A percentile compares a stretch with the other conserved stretches of the same genome.
Evolutionary conservation across 148 eudicot genomes (phyloP).

Genomic region (Rhododendron ferrugineum): DNA sequence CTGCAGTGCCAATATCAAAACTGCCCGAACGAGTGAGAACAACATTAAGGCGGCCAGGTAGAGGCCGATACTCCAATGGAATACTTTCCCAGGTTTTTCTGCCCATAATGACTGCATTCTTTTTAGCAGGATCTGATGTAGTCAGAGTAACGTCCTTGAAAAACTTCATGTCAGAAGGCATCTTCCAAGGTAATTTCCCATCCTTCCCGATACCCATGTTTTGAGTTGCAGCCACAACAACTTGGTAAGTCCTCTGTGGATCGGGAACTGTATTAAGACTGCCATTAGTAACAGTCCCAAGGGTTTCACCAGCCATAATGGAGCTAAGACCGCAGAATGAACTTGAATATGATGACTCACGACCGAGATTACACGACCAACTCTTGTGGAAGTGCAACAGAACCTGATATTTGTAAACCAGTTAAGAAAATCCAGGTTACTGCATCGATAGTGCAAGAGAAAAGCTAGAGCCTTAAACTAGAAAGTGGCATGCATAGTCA

Average conservation of each 20-base stretch:
- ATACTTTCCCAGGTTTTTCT: slow-evolving; percentile 99
- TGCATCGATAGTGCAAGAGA: background rate
- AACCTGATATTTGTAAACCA: slow-evolving; percentile 13
- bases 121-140: slow-evolving; percentile 62
- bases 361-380: slow-evolving; percentile 6
- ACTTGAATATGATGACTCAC: slow-evolving; percentile 1
- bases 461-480: background rate
- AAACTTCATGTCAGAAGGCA: slow-evolving; percentile 77
- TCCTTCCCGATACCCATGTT: slow-evolving; percentile 94
- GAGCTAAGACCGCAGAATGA: slow-evolving; percentile 9
- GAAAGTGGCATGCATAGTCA: background rate
- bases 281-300: slow-evolving; percentile 24
- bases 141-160: slow-evolving; percentile 70
- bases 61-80: slow-evolving; percentile 56
- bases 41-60: slow-evolving; percentile 84
- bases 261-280: slow-evolving; percentile 11
- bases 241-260: slow-evolving; percentile 61
- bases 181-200: slow-evolving; percentile 87
- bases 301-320: slow-evolving; percentile 45
- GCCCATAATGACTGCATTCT: slow-evolving; percentile 92
- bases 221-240: slow-evolving; percentile 85
- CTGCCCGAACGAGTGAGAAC: slow-evolving; percentile 64
- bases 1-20: slow-evolving; percentile 40
- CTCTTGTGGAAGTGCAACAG: background rate
- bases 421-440: background rate